Conservation (phyloP, 805 yeast species). For the Clavispora vitiphila region DNA sequence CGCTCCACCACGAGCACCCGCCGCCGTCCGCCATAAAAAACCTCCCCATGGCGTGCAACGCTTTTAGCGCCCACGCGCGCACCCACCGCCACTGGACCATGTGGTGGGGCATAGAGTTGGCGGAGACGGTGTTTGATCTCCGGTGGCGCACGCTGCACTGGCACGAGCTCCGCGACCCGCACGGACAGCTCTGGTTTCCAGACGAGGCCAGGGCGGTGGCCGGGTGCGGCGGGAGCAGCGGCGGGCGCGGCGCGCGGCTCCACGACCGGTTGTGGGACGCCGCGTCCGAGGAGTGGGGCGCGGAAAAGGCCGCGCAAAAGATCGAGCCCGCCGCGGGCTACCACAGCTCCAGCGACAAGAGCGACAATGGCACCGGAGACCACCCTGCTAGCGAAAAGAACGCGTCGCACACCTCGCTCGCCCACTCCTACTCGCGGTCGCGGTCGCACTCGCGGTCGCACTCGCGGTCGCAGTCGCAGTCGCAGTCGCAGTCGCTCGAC, state of each 20-base stretch:
- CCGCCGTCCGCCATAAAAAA: slow-evolving; percentile 38
- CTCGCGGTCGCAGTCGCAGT: too few species aligned
- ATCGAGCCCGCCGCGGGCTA: too few species aligned
- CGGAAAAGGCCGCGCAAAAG: slow-evolving; percentile 2
- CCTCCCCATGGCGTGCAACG: slow-evolving; percentile 61
- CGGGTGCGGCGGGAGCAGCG: too few species aligned
- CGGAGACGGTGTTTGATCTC: slow-evolving; percentile 53
- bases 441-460: too few species aligned
- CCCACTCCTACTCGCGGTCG: too few species aligned
- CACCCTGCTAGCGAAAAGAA: too few species aligned
- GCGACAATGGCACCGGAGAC: too few species aligned
- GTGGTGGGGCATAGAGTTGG: slow-evolving; percentile 61
- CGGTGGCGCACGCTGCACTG: slow-evolving; percentile 56
- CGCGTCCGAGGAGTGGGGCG: neutral
- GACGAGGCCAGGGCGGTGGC: too few species aligned
- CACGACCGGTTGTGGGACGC: slow-evolving; percentile 30
- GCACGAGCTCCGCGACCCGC: slow-evolving; percentile 42
- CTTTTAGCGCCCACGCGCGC: slow-evolving; percentile 42
- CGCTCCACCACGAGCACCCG: slow-evolving; percentile 45
- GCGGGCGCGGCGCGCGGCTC: slow-evolving; percentile 18
- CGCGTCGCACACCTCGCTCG: too few species aligned
- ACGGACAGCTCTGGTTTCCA: slow-evolving; percentile 51
- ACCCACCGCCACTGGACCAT: slow-evolving; percentile 35
- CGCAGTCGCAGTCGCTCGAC: slow-evolving; percentile 3
- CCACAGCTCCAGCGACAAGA: too few species aligned